A percentile compares a stretch with the other conserved stretches of the same genome.
These are phyloP conservation scores for Albugo candida DNA, from an alignment of 352 stramenopile genomes.

Conservation along the genomic window DNA sequence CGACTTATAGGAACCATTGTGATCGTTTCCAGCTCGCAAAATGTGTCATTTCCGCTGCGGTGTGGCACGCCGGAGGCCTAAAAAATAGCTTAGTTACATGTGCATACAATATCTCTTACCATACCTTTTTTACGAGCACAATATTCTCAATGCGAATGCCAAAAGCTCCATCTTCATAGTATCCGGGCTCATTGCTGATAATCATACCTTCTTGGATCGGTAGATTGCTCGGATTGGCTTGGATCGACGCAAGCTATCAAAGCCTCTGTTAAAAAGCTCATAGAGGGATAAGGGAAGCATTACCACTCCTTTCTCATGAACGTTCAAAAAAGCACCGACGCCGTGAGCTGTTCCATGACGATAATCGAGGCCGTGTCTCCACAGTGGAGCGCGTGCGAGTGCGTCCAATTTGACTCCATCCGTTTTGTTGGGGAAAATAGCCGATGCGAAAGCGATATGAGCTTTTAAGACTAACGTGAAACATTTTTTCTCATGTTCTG, in stretches of 20 bases:
- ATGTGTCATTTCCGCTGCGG: slow-evolving; percentile 71
- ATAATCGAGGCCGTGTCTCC: slow-evolving; percentile 92
- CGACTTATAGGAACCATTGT: slow-evolving; percentile 97
- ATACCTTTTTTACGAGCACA: slow-evolving; percentile 84
- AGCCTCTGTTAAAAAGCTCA: neutral
- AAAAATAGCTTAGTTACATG: neutral
- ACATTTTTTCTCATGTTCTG: slow-evolving; percentile 82
- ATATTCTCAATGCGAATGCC: slow-evolving; percentile 99
- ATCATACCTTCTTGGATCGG: slow-evolving; percentile 91
- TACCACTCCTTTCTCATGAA: slow-evolving; percentile 88
- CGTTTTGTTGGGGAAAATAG: slow-evolving; percentile 78
- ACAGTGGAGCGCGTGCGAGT: slow-evolving; percentile 89
- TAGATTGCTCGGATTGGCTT: slow-evolving; percentile 54
- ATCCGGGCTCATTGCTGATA: slow-evolving; percentile 96
- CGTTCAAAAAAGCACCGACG: slow-evolving; percentile 91
- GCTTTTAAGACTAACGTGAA: slow-evolving; percentile 96
- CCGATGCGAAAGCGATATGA: slow-evolving; percentile 89
- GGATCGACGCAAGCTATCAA: slow-evolving; percentile 60
- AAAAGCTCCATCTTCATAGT: slow-evolving; percentile 95
- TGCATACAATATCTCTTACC: neutral
- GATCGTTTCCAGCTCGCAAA: slow-evolving; percentile 91
- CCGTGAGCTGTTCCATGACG: slow-evolving; percentile 94
- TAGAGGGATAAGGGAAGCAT: slow-evolving; percentile 4
- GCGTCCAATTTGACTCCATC: slow-evolving; percentile 92
- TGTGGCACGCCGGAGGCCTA: slow-evolving; percentile 7